Base-by-base conservation (phyloP, 768 basidiomycete genomes). In the Daedalea quercina region DNA sequence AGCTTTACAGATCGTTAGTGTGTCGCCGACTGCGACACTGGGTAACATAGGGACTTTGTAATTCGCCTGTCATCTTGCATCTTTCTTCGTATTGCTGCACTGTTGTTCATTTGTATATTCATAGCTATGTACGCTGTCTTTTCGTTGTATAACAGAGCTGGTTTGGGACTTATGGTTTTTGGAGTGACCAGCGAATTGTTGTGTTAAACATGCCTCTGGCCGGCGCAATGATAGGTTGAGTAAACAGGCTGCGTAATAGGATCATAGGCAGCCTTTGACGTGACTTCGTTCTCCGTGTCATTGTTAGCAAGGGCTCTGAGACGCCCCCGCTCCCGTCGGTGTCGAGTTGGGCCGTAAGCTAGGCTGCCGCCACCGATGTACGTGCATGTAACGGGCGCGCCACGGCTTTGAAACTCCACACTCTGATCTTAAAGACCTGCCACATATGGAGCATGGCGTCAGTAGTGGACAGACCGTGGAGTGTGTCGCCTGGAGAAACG, bases 21-120 rank as follows among this genome's bases (percentile, higher is more conserved):
- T 59, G 55, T 49, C 37, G 19, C 34, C 9, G 34, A 35, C 34
- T 58, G 53, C 60, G 57, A 60, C 61, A 59, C 57, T 59, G 44
- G 54, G 58, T 63, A 58, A 52, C 57, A 59, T 62, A 65, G 61
- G 56, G 56, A 49, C 23, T 34, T 62, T 63, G 55, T 60, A 64
- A 60, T 58, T 28, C n/a, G n/a, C n/a, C 20, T 24, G 45, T 31
- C 52, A 55, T 55, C 44, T 57, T 45, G 55, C 52, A 50, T 53
- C 58, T 54, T 47, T 41, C 50, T 53, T 55, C 50, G 55, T 40
- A 41, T 60, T 51, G 56, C 52, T 50, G 43, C 52, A 41, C 50
- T 51, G 48, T 22, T 41, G 40, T 55, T 54, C 42, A 13, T 23
- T 35, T 60, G 55, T 61, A 58, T 57, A 57, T 62, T 59, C 58